Evolutionary conservation across 257 asterid genomes (phyloP), one percentile per base, ranked within the genome.

Genomic region (Rehmannia glutinosa): DNA sequence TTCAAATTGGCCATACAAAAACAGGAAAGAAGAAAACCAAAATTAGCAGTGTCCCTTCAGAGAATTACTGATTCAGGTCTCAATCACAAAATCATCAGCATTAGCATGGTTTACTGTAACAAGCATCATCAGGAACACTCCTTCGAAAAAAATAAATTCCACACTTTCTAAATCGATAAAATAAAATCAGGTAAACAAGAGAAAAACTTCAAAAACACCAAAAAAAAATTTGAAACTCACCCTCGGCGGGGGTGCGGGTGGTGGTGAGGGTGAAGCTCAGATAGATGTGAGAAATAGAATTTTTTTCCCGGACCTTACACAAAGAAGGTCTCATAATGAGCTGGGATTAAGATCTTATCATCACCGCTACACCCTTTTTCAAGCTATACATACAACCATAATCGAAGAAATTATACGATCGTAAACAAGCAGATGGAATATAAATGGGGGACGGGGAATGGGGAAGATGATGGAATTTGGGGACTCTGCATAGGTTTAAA

Each of bases 261-360:
- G n/a, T n/a, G n/a, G n/a, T n/a, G n/a, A n/a, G n/a, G n/a, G n/a
- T 6, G 36, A 52, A 43, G 75, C 79, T 74, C 79, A 74, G 79
- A 74, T 25, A 32, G 4, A 32, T 7, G 45, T 21, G 27, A 42
- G 79, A 62, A 32, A 74, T 11, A 53, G 46, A n/a, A n/a, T 45
- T 21, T 19, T 32, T 16, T 41, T 74, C 79, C 79, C 73, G 0
- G 79, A 74, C 79, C 79, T 68, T 2, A 74, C 79, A 74, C 78
- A 74, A 68, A 74, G 78, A 74, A 74, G 74, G 78, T 17, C 78
- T 67, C 78, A 53, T 74, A 74, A 75, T 75, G 79, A 74, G 79
- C 79, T 74, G 79, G 79, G 79, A 74, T 75, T 64, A 72, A 42
- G 38, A 68, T 62, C 71, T 33, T 32, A 53, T 74, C 79, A 74